Evolutionary conservation across 495 filamentous ascomycete species (phyloP), one percentile per base, ranked within the genome.

Genomic region (Xylaria castorea): DNA sequence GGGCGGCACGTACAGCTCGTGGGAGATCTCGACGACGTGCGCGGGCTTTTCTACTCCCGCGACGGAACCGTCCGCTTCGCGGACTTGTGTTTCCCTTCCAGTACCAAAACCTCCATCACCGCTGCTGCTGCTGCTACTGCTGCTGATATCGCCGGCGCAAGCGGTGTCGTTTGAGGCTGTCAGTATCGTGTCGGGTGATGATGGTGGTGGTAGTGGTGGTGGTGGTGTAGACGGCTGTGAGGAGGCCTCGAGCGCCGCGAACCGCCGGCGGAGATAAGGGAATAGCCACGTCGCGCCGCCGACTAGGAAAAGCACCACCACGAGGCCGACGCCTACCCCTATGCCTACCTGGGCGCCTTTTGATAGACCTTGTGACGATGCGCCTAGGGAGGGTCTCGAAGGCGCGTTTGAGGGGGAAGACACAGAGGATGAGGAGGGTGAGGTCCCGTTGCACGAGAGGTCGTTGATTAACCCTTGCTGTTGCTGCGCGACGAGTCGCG

Each of bases 381-480:
- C n/a, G n/a, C n/a, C n/a, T n/a, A n/a, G n/a, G n/a, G n/a, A n/a
- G n/a, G n/a, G n/a, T n/a, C n/a, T n/a, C n/a, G n/a, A n/a, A n/a
- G 25, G 7, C 18, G 55, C 3, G 42, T 0, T 46, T 46, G 42
- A 16, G 42, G 42, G 42, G 1, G 42, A n/a, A n/a, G n/a, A n/a
- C n/a, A n/a, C n/a, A 8, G 42, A 46, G 3, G 55, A 16, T 7
- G 55, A 12, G 57, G 32, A 61, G 18, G 57, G 20, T n/a, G 57
- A 61, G 25, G 32, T 61, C 4, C 30, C 57, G 57, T 61, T 61
- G 30, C 57, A 61, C 9, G 27, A 36, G 27, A 61, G 57, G 32
- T 38, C 38, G 57, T 38, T 61, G 30, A 61, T 61, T 38, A 61
- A 8, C 2, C 57, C 30, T 61, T 61, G 57, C 32, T 61, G 57